Evolutionary conservation across 345 rosid genomes (phyloP).

Genomic region (Acer yangbiense): DNA sequence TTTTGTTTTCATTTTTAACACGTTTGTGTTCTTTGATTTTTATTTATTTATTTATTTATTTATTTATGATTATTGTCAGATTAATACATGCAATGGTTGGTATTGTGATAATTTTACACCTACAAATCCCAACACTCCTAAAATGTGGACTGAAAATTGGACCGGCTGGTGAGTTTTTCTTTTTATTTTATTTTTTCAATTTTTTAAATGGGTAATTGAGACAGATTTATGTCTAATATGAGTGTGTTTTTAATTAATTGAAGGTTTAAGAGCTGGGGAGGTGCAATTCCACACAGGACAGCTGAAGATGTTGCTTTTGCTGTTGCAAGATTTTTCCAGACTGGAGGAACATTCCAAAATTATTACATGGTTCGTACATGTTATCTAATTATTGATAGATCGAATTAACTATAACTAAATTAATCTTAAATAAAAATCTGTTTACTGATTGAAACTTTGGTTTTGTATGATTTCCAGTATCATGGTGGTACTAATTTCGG

Average conservation of each 20-base stretch:
- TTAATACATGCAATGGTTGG: conserved; percentile 57
- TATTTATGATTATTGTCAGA: conserved; percentile 22
- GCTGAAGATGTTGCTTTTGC: conserved; percentile 65
- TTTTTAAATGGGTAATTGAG: too few species aligned
- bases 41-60: too few species aligned
- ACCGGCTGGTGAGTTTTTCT: conserved; percentile 53
- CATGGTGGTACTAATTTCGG: conserved; percentile 79
- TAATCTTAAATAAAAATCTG: too few species aligned
- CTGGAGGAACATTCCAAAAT: conserved; percentile 62
- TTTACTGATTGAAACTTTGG: background rate
- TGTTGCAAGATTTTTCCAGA: conserved; percentile 59
- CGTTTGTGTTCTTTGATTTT: too few species aligned
- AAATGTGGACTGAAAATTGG: conserved; percentile 79
- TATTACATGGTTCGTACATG: conserved; percentile 54
- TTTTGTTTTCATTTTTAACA: too few species aligned
- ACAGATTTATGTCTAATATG: too few species aligned
- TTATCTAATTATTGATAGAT: background rate
- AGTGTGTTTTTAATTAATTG: background rate
- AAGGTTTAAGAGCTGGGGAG: conserved; percentile 67
- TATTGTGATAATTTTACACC: conserved; percentile 53
- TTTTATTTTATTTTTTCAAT: too few species aligned
- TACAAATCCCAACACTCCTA: conserved; percentile 39
- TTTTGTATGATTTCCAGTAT: conserved; percentile 37
- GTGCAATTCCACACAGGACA: conserved; percentile 50
- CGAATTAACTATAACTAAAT: background rate